Percentiles rank a stretch among this genome's conserved stretches.
Evolutionary conservation across 768 basidiomycete genomes (phyloP).

Genomic region (Xerocomellus amylosporus): DNA sequence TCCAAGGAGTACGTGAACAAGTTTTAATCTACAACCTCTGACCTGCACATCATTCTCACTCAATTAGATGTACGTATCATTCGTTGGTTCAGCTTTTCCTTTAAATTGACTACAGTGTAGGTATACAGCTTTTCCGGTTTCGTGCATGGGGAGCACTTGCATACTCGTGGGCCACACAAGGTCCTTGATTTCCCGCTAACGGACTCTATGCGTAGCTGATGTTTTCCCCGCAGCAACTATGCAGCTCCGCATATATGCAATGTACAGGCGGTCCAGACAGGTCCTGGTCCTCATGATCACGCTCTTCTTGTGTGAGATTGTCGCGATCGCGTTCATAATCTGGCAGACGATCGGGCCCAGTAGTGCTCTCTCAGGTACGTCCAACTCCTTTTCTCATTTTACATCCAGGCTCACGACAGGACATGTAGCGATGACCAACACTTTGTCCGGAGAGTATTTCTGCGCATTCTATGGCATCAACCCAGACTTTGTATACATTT

Average conservation of each 20-base stretch:
- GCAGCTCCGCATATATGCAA: constrained; percentile 34
- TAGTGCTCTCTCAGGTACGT: constrained; percentile 23
- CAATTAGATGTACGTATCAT: constrained; percentile 21
- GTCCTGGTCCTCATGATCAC: constrained; percentile 19
- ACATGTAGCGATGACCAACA: constrained; percentile 8
- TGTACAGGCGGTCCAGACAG: constrained; percentile 28
- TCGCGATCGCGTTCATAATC: constrained; percentile 24
- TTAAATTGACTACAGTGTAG: constrained; percentile 9
- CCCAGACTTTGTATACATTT: constrained; percentile 22
- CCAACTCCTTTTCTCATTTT: neutral
- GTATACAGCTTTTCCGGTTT: constrained; percentile 28
- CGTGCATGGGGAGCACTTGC: constrained; percentile 33
- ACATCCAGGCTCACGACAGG: neutral
- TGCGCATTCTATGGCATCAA: constrained; percentile 27
- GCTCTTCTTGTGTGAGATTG: constrained; percentile 24
- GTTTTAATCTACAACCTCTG: neutral
- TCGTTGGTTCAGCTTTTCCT: neutral
- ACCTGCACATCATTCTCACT: neutral
- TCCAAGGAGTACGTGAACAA: constrained; percentile 23
- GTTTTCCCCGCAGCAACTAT: constrained; percentile 24
- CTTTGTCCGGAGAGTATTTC: constrained; percentile 3
- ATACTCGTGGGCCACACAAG: constrained; percentile 33
- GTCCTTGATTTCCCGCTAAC: constrained; percentile 8
- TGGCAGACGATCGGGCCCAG: constrained; percentile 26
- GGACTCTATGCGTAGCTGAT: constrained; percentile 1